Evolutionary conservation across 257 asterid species (phyloP), one percentile per base, ranked within the genome.

Genomic region (Nyctanthes arbortristis): DNA sequence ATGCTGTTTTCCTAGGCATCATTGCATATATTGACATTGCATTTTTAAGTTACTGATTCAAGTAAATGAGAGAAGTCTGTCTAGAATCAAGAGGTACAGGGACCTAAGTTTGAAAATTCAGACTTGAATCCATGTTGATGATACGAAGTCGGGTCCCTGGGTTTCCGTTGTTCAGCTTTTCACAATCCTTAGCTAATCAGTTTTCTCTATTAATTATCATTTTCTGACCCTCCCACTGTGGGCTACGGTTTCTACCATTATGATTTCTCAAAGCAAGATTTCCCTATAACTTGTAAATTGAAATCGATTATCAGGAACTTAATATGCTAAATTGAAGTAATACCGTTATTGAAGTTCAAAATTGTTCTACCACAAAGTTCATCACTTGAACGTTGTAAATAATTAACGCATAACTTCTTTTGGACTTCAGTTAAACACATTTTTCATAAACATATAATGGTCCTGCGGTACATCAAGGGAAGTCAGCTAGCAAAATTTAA

Each of bases 61-160:
- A 52, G 28, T 62, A 24, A 28, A 52, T 35, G 34, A 52, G 35
- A 66, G 43, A 69, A 61, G 22, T 70, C 20, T 70, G 35, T 66
- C 24, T 73, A 37, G 73, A 16, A 27, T 60, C 34, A 65, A n/a
- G 18, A 49, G 33, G 59, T 56, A 36, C 25, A 67, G 52, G 30
- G 39, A 37, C 58, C 47, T 4, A 24, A 35, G 61, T 30, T 18
- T 52, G 59, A 52, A 7, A 52, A 24, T 52, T 52, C 10, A 12
- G 31, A 20, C n/a, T 24, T 9, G 9, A 45, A 24, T 24, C 59
- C 59, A 9, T 24, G 59, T 20, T 2, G 4, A 8, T 20, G 22
- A 13, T 22, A 52, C n/a, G n/a, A 8, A 8, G 3, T 0, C 30
- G 30, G 9, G 11, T 7, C n/a, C 13, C 59, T 52, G 9, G 3